These are phyloP conservation scores for Nothophoma quercina DNA, from an alignment of 2,329 filamentous ascomycete genomes.

Conservation along the genomic window DNA sequence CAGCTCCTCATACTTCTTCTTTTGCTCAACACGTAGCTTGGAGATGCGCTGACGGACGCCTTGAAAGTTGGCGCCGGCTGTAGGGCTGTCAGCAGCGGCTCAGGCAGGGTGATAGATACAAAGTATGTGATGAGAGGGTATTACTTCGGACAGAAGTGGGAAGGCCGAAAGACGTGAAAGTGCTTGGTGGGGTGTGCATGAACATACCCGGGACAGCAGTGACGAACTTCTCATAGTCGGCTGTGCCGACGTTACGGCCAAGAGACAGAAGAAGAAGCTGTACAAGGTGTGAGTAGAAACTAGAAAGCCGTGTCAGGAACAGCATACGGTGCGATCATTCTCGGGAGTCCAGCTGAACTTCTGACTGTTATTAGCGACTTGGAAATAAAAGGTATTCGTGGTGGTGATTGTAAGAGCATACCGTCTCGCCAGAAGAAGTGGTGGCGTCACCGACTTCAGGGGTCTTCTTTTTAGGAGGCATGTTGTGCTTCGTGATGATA, in stretches of 20 bases:
- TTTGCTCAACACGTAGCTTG: neutral
- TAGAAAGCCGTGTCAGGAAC: neutral
- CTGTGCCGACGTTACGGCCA: neutral
- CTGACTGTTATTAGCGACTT: neutral
- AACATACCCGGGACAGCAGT: neutral
- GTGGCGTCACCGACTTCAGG: neutral
- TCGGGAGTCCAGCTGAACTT: neutral
- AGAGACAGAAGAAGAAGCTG: neutral
- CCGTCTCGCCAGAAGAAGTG: neutral
- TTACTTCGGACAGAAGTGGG: too few relatives aligned
- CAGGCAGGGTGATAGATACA: too few relatives aligned
- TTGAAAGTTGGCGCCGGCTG: neutral
- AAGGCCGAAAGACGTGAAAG: too few relatives aligned
- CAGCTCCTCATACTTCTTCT: neutral
- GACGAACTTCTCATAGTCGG: neutral
- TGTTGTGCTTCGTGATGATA: neutral
- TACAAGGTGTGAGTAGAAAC: neutral
- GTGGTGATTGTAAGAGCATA: neutral
- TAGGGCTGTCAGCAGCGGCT: too few relatives aligned
- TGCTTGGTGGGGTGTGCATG: neutral
- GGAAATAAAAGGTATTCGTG: neutral
- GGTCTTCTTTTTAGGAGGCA: constrained; percentile 10
- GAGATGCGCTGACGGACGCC: constrained; percentile 1
- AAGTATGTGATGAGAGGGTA: too few relatives aligned
- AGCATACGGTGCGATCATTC: neutral